phyloP scores from a whole-genome alignment of 257 asterid species.

The Plantago elongata region DNA sequence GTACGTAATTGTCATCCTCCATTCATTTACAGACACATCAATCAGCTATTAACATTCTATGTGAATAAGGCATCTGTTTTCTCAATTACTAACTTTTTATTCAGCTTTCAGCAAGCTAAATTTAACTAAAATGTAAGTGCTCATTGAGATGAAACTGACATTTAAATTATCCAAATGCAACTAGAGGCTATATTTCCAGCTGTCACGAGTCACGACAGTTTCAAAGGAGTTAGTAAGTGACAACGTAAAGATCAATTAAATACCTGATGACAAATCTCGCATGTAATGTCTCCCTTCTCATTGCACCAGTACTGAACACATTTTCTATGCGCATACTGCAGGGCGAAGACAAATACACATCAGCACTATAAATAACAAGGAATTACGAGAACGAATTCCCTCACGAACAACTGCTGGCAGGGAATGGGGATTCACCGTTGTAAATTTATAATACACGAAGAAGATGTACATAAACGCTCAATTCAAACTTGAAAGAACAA shows the following conservation, averaged over 20 bases:
- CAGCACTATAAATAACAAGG: neutral
- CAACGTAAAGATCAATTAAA: slow-evolving; percentile 4
- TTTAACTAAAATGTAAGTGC: neutral
- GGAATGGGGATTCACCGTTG: neutral
- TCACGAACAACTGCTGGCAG: neutral
- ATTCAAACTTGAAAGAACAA: neutral
- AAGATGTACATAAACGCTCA: neutral
- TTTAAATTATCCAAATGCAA: neutral
- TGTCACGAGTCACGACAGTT: neutral
- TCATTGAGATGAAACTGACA: neutral
- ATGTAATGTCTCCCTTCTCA: slow-evolving; percentile 53
- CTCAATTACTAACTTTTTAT: neutral
- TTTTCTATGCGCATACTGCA: slow-evolving; percentile 62
- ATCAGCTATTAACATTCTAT: neutral
- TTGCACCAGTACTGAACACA: slow-evolving; percentile 64
- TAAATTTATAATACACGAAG: neutral
- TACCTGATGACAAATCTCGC: slow-evolving; percentile 65
- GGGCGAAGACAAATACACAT: slow-evolving; percentile 27
- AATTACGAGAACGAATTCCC: neutral
- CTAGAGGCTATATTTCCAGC: neutral
- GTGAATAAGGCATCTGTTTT: neutral
- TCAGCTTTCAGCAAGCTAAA: neutral
- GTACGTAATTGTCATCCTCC: neutral
- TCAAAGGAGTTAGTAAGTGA: neutral
- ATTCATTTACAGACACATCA: neutral